These are phyloP conservation scores for Pseudocercospora ulei DNA, from an alignment of 2,329 filamentous ascomycete genomes.

Conservation along the genomic window DNA sequence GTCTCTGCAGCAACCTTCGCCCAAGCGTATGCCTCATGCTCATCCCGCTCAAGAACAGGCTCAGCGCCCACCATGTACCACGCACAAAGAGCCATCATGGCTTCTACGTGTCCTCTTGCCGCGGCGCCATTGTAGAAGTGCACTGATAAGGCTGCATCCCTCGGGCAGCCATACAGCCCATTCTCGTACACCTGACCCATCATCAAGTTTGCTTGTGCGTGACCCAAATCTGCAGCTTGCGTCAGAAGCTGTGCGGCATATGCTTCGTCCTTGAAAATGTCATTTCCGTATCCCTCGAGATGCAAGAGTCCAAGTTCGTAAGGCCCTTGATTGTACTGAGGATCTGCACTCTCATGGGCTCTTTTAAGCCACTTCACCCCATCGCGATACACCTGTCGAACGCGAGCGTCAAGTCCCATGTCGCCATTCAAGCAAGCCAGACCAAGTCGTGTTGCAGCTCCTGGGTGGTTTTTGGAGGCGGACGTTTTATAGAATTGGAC, in stretches of 20 bases:
- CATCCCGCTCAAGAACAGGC: conserved; percentile 85
- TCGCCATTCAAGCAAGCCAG: conserved; percentile 84
- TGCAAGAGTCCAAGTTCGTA: conserved; percentile 85
- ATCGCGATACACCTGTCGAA: conserved; percentile 55
- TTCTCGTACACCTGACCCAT: conserved; percentile 97
- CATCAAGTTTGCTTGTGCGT: conserved; percentile 73
- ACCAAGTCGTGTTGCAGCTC: conserved; percentile 84
- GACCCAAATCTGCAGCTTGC: conserved; percentile 82
- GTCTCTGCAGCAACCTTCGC: conserved; percentile 74
- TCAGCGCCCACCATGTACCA: conserved; percentile 97
- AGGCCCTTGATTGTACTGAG: conserved; percentile 84
- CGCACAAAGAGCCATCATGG: conserved; percentile 97
- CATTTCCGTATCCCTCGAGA: conserved; percentile 85
- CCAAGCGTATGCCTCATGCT: conserved; percentile 95
- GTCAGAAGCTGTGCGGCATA: conserved; percentile 94
- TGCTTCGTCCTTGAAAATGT: conserved; percentile 79
- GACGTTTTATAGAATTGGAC: conserved; percentile 86
- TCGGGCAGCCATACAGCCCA: conserved; percentile 73
- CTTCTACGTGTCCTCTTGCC: conserved; percentile 67
- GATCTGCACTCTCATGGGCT: conserved; percentile 77
- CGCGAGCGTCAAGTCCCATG: conserved; percentile 61
- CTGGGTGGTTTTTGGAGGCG: conserved; percentile 87
- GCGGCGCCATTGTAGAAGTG: conserved; percentile 96
- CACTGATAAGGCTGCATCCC: conserved; percentile 83
- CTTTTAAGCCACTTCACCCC: conserved; percentile 95